Evolutionary conservation across 139 green algal species (phyloP).

Genomic region (Chlamydomonas incerta): DNA sequence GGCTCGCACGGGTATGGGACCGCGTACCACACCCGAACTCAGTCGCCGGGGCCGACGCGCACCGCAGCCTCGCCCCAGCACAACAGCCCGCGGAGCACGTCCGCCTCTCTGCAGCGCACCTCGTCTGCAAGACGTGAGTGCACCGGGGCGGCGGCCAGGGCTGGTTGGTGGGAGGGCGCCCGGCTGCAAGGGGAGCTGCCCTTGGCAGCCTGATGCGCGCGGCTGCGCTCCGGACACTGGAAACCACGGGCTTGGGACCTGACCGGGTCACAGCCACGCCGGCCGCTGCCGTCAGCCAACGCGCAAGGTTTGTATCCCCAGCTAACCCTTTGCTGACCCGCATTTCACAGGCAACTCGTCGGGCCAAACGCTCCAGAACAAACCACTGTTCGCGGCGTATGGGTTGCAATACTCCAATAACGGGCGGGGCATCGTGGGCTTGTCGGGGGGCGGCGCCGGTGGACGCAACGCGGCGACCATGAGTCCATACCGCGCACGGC

Average conservation of each 20-base stretch:
- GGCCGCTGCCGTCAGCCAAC: too few relatives aligned
- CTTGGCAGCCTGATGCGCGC: too few relatives aligned
- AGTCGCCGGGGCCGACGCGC: slow-evolving; percentile 8
- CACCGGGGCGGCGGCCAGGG: neutral
- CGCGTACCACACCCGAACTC: slow-evolving; percentile 4
- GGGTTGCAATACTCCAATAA: slow-evolving; percentile 35
- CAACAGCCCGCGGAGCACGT: neutral
- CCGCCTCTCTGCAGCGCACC: slow-evolving; percentile 20
- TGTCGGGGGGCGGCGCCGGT: neutral
- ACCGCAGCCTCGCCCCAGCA: neutral
- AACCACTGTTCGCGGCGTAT: slow-evolving; percentile 32
- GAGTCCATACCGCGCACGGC: slow-evolving; percentile 32
- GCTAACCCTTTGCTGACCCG: too few relatives aligned
- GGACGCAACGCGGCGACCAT: neutral
- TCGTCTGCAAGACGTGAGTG: slow-evolving; percentile 23
- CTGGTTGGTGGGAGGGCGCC: too few relatives aligned
- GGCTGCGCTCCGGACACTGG: too few relatives aligned
- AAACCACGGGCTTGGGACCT: too few relatives aligned
- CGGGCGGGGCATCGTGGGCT: neutral
- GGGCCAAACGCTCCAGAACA: neutral
- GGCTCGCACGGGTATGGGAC: neutral
- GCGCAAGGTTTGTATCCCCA: too few relatives aligned
- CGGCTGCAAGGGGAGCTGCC: too few relatives aligned
- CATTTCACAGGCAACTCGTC: too few relatives aligned
- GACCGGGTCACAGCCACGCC: too few relatives aligned